Evolutionary conservation across 1,284 basidiomycete genomes (phyloP).

Genomic region (Trametes versicolor): DNA sequence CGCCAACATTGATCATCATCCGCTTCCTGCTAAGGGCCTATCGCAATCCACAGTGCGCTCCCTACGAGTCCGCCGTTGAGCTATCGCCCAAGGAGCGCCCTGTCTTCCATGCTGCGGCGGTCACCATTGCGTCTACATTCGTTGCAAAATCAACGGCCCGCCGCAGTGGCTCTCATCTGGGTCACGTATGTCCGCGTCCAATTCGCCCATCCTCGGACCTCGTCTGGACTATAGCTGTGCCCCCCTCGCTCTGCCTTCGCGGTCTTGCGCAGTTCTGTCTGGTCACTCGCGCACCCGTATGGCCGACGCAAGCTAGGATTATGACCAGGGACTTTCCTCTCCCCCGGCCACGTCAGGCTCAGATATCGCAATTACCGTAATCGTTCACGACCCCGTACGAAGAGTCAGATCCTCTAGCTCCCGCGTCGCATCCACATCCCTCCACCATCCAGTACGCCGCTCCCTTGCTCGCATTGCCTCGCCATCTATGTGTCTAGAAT

Average conservation of each 20-base stretch:
- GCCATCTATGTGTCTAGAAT: too few relatives aligned
- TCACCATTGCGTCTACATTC: conserved; percentile 34
- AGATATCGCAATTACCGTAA: neutral
- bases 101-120: conserved; percentile 30
- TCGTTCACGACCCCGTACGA: conserved; percentile 2
- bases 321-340: neutral
- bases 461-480: too few relatives aligned
- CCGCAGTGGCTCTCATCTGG: conserved; percentile 28
- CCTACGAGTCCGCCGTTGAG: conserved; percentile 34
- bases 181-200: conserved; percentile 36
- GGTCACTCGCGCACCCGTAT: too few relatives aligned
- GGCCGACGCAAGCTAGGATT: conserved; percentile 5
- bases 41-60: too few relatives aligned
- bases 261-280: neutral
- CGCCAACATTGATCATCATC: too few relatives aligned
- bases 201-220: neutral
- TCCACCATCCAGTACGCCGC: too few relatives aligned
- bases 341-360: neutral
- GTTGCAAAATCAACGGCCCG: conserved; percentile 29
- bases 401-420: neutral
- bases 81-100: conserved; percentile 30
- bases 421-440: neutral
- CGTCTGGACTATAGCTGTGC: conserved; percentile 9
- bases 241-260: neutral
- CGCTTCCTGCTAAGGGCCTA: too few relatives aligned